Evolutionary conservation across 768 basidiomycete species (phyloP).

Genomic region (Psilocybe sp.): DNA sequence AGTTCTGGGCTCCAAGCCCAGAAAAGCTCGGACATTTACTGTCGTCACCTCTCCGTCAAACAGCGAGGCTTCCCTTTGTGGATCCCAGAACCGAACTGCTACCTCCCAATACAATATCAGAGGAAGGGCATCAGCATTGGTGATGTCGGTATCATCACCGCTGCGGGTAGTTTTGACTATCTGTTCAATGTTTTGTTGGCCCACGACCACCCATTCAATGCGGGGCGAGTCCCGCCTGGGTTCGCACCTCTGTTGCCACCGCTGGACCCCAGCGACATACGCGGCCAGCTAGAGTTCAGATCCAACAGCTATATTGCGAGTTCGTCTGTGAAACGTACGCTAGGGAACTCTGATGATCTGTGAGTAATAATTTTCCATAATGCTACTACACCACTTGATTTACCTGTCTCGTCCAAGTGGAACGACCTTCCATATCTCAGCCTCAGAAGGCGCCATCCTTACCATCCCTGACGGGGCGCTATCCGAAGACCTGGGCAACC

Average conservation of each 20-base stretch:
- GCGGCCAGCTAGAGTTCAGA: slow-evolving; percentile 6
- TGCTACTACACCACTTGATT: too few species aligned
- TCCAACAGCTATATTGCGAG: slow-evolving; percentile 8
- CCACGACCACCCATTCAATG: slow-evolving; percentile 11
- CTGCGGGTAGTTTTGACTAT: slow-evolving; percentile 11
- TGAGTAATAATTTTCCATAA: neutral
- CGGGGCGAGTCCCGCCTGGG: slow-evolving; percentile 1
- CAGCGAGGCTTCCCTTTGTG: slow-evolving; percentile 12
- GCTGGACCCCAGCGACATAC: slow-evolving; percentile 1
- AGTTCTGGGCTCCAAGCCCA: neutral
- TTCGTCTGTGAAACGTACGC: slow-evolving; percentile 1
- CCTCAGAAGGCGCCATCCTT: slow-evolving; percentile 18
- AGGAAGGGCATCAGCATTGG: slow-evolving; percentile 11
- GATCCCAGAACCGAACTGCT: slow-evolving; percentile 11
- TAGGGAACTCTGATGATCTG: neutral
- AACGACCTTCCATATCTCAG: slow-evolving; percentile 11
- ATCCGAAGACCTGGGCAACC: slow-evolving; percentile 9
- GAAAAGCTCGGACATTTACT: slow-evolving; percentile 9
- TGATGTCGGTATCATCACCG: slow-evolving; percentile 16
- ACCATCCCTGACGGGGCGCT: slow-evolving; percentile 17
- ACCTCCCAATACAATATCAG: slow-evolving; percentile 9
- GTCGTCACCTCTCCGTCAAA: slow-evolving; percentile 7
- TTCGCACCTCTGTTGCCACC: slow-evolving; percentile 7
- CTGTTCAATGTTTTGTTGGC: slow-evolving; percentile 15
- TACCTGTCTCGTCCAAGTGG: neutral